A percentile compares a stretch with the other conserved stretches of the same genome.
Conservation (phyloP, 2,329 filamentous ascomycete species). For the Teratosphaeria epicoccoides region DNA sequence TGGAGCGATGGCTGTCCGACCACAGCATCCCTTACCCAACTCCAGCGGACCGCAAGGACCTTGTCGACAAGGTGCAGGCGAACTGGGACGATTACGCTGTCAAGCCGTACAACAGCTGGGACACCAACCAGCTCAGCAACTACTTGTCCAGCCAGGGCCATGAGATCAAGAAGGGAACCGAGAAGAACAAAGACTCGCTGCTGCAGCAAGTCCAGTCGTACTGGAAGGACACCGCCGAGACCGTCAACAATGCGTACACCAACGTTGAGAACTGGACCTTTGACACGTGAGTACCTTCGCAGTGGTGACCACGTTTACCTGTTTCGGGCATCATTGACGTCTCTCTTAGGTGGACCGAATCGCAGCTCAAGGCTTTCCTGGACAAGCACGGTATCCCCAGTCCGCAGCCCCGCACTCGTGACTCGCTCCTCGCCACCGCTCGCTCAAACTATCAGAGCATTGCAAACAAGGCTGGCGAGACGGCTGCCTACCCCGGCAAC, state of each 20-base stretch:
- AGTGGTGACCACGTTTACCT: not conserved
- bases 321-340: constrained; percentile 27
- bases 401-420: constrained; percentile 77
- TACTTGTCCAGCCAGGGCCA: constrained; percentile 64
- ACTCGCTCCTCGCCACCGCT: constrained; percentile 65
- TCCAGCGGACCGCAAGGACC: constrained; percentile 81
- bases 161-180: constrained; percentile 55
- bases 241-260: constrained; percentile 58
- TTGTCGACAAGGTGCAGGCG: constrained; percentile 79
- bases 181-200: constrained; percentile 58
- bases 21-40: constrained; percentile 85
- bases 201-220: constrained; percentile 56
- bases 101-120: constrained; percentile 67
- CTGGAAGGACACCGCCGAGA: constrained; percentile 73
- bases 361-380: constrained; percentile 83
- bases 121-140: constrained; percentile 53
- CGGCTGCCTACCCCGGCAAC: constrained; percentile 77
- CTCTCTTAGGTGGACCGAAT: constrained; percentile 68
- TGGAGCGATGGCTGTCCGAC: constrained; percentile 93
- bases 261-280: constrained; percentile 85
- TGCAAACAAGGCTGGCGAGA: constrained; percentile 67
- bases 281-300: constrained; percentile 49
- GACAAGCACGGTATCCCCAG: constrained; percentile 80
- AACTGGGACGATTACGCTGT: constrained; percentile 78
- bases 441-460: constrained; percentile 71